Evolutionary conservation across 2,329 filamentous ascomycete species (phyloP), one percentile per base, ranked within the genome.

Genomic region (Epichloe uncinata): DNA sequence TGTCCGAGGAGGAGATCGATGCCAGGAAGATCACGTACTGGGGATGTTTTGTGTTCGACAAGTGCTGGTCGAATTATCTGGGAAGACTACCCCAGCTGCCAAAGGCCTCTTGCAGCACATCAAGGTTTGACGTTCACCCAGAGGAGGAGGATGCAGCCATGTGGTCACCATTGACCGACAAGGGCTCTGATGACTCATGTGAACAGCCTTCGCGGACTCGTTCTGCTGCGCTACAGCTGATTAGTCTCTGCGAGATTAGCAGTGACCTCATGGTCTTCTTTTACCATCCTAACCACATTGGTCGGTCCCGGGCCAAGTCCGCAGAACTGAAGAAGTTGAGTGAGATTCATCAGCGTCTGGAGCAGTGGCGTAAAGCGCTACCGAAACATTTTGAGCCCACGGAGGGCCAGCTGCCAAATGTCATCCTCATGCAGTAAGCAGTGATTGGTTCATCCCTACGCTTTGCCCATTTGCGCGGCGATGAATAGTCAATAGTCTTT

Each of bases 41-140:
- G 93, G 93, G 93, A 6, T 96, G 90, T 64, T 97, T 93, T 66
- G 69, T 95, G n/a, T 95, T 97, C 64, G 93, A 98, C 71, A 97
- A 96, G 74, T 95, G 88, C 65, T 97, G 91, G 90, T 95, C 90
- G 46, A 97, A 96, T 64, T 97, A 97, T 59, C 78, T 97, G 26
- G 91, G 93, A 45, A 84, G 93, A 42, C 74, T 96, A 54, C 91
- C 93, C 11, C 91, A 96, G 64, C 72, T 97, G 11, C 84, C 87
- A 0, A 82, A 80, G 41, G 81, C 81, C 33, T 85, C 86, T 7
- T 85, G 88, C 58, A 95, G 84, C 35, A 87, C 89, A 1, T 84
- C 87, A 26, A 95, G 91, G 63, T 86, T 88, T 56, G 90, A 96
- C 52, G 87, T 96, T 11, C 93, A 95, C 57, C 89, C 89, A 0